A percentile compares a stretch with the other conserved stretches of the same genome.
Conservation (phyloP, 257 asterid genomes). For the Craterostigma plantagineum region DNA sequence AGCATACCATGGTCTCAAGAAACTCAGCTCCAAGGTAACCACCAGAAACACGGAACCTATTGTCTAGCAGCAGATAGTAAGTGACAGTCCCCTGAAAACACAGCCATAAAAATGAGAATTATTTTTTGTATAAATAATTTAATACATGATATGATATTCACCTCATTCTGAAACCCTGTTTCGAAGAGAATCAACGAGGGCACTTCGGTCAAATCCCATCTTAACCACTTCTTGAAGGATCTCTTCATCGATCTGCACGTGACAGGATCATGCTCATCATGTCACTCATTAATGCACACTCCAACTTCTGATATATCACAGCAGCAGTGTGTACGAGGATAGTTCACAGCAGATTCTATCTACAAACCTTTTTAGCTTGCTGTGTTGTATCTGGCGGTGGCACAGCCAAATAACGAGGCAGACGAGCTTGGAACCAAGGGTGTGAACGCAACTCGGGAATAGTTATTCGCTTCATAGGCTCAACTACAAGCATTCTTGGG, state of each 20-base stretch:
- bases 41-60: conserved; percentile 54
- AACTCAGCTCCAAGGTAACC: conserved; percentile 94
- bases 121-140: conserved; percentile 10
- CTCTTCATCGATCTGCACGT: conserved; percentile 74
- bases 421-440: conserved; percentile 83
- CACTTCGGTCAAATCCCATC: conserved; percentile 64
- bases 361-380: conserved; percentile 76
- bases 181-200: conserved; percentile 56
- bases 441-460: conserved; percentile 83
- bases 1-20: conserved; percentile 50
- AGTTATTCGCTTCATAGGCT: conserved; percentile 84
- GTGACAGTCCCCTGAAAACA: conserved; percentile 69
- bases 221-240: conserved; percentile 69
- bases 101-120: conserved; percentile 12
- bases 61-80: conserved; percentile 74
- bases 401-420: conserved; percentile 87
- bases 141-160: conserved; percentile 10
- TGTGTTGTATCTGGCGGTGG: conserved; percentile 84
- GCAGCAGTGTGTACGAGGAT: too few species aligned
- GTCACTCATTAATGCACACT: too few species aligned
- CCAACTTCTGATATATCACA: too few species aligned
- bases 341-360: not conserved
- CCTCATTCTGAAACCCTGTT: conserved; percentile 85
- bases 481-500: conserved; percentile 87
- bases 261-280: not conserved